These are phyloP conservation scores for Cordia subcordata DNA, from an alignment of 257 asterid species.

Conservation along the genomic window DNA sequence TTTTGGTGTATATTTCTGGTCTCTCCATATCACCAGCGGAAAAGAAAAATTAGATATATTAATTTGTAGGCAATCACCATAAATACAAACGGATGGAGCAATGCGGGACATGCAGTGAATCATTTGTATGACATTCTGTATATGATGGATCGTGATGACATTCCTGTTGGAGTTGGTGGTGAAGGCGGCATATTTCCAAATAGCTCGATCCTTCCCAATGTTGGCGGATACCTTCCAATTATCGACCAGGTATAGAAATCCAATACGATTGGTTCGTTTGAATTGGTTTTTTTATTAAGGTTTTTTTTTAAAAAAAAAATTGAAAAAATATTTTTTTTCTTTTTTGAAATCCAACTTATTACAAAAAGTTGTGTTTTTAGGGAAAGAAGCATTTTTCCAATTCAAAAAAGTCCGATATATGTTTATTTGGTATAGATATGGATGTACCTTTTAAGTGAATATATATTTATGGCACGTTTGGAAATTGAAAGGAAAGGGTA, in stretches of 20 bases:
- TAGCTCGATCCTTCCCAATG: slow-evolving; percentile 55
- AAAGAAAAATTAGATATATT: too few species aligned
- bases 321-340: too few species aligned
- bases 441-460: too few species aligned
- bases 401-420: too few species aligned
- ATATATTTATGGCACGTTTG: too few species aligned
- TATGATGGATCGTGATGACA: slow-evolving; percentile 92
- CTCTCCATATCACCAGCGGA: too few species aligned
- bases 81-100: slow-evolving; percentile 62
- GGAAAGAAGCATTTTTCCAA: too few species aligned
- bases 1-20: background rate
- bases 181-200: slow-evolving; percentile 79
- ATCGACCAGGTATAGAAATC: slow-evolving; percentile 57
- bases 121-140: slow-evolving; percentile 73
- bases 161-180: slow-evolving; percentile 87
- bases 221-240: slow-evolving; percentile 87
- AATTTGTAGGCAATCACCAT: slow-evolving; percentile 65
- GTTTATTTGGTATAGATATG: too few species aligned
- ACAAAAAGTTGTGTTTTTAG: too few species aligned
- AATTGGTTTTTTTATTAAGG: background rate
- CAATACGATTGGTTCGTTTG: background rate
- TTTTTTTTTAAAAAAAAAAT: too few species aligned
- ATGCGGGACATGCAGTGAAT: slow-evolving; percentile 75
- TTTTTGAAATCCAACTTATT: too few species aligned
- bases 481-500: too few species aligned